Percentiles rank a stretch among this genome's conserved stretches.
Evolutionary conservation across 768 basidiomycete genomes (phyloP).

Genomic region (Neoboletus magnificus): DNA sequence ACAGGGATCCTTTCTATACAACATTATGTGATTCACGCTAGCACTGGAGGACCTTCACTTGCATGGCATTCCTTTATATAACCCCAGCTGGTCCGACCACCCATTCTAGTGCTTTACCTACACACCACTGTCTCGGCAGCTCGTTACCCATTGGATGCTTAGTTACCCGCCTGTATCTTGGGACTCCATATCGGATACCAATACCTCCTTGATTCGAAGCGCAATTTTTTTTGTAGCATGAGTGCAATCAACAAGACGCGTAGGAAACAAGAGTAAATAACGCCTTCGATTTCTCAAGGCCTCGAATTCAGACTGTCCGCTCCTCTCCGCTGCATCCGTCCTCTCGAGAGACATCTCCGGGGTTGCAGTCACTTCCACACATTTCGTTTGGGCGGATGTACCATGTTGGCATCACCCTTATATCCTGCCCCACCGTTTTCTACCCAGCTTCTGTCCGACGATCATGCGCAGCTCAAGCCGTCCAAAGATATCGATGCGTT

Average conservation of each 20-base stretch:
- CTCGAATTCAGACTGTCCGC: constrained; percentile 14
- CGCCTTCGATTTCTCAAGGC: constrained; percentile 13
- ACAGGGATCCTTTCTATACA: constrained; percentile 14
- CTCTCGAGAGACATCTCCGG: constrained; percentile 1
- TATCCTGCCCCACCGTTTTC: constrained; percentile 53
- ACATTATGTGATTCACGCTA: constrained; percentile 14
- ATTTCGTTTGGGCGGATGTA: constrained; percentile 21
- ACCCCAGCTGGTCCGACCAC: neutral
- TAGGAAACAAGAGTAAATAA: constrained; percentile 28
- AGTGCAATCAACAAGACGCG: constrained; percentile 15
- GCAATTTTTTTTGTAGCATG: neutral
- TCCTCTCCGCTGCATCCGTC: constrained; percentile 11
- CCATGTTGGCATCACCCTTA: constrained; percentile 68
- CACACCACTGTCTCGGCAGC: neutral
- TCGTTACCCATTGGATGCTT: constrained; percentile 2
- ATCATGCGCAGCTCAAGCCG: constrained; percentile 56
- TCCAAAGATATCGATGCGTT: constrained; percentile 71
- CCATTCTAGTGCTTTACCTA: constrained; percentile 10
- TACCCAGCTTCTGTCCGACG: constrained; percentile 47
- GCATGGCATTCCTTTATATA: neutral
- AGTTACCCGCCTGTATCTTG: neutral
- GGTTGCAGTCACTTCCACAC: neutral
- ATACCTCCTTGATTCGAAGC: neutral
- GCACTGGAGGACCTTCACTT: constrained; percentile 1
- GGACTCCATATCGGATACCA: neutral